These are phyloP conservation scores for Mortierella claussenii DNA, from an alignment of 192 early-diverging fungal genomes.

Conservation along the genomic window DNA sequence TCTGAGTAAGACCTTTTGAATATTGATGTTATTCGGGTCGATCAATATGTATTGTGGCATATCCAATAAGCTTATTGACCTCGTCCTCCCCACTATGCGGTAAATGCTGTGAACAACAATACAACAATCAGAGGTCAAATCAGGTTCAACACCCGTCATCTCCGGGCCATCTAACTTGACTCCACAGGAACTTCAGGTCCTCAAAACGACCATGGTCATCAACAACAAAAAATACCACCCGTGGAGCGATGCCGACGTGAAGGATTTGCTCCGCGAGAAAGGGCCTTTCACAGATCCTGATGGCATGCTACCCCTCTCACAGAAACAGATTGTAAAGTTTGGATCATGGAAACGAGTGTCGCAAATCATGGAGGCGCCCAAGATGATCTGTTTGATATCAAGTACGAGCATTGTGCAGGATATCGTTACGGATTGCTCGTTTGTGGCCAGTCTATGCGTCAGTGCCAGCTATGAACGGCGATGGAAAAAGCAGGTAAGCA, in stretches of 20 bases:
- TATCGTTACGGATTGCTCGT: constrained; percentile 94
- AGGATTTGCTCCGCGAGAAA: constrained; percentile 33
- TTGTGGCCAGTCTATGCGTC: constrained; percentile 92
- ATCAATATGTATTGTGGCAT: background rate
- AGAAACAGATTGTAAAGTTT: constrained; percentile 79
- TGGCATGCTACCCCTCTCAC: constrained; percentile 76
- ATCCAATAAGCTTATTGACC: too few relatives aligned
- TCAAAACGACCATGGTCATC: constrained; percentile 49
- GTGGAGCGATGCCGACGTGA: constrained; percentile 21
- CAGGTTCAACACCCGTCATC: constrained; percentile 33
- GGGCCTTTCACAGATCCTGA: constrained; percentile 74
- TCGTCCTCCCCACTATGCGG: too few relatives aligned
- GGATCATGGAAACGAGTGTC: constrained; percentile 85
- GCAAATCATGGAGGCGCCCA: constrained; percentile 74
- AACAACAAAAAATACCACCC: constrained; percentile 45
- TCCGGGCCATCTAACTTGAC: constrained; percentile 31
- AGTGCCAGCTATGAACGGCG: constrained; percentile 81
- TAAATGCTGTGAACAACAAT: background rate
- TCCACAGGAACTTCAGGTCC: constrained; percentile 30
- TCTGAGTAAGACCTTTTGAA: constrained; percentile 41
- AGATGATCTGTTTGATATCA: constrained; percentile 75
- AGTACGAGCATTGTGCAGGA: constrained; percentile 81
- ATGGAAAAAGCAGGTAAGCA: constrained; percentile 73
- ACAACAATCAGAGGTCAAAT: constrained; percentile 52
- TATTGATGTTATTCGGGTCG: too few relatives aligned